Percentiles rank a stretch among this genome's conserved stretches.
Evolutionary conservation across 2,329 filamentous ascomycete genomes (phyloP).

Genomic region (Periconia macrospinosa): DNA sequence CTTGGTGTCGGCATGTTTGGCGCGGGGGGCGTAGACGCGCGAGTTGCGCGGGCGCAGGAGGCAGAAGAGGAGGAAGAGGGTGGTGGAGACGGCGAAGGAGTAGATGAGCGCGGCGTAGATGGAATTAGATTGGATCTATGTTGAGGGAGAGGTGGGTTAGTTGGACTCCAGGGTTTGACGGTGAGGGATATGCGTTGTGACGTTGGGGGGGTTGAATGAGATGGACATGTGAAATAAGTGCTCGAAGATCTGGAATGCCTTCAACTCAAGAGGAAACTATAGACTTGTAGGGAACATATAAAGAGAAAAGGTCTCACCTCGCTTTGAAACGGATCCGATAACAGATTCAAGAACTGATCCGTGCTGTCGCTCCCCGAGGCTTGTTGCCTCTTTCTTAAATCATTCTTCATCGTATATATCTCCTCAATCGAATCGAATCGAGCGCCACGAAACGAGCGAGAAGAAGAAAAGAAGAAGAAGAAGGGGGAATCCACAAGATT

Average conservation of each 20-base stretch:
- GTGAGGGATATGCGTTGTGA: neutral
- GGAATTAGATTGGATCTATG: conserved; percentile 61
- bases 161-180: too few relatives aligned
- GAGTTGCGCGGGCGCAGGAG: conserved; percentile 87
- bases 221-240: neutral
- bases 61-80: conserved; percentile 81
- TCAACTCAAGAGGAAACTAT: neutral
- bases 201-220: neutral
- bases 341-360: conserved; percentile 44
- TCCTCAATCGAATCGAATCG: too few relatives aligned
- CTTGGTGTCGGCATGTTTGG: conserved; percentile 89
- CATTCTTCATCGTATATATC: neutral
- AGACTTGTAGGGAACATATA: too few relatives aligned
- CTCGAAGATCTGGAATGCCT: neutral
- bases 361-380: conserved; percentile 11
- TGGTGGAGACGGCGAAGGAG: conserved; percentile 73
- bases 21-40: conserved; percentile 88
- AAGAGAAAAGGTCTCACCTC: conserved; percentile 20
- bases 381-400: neutral
- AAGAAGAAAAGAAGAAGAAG: too few relatives aligned
- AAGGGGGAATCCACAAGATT: too few relatives aligned
- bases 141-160: neutral
- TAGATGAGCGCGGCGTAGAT: conserved; percentile 79
- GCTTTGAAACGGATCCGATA: conserved; percentile 44
- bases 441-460: too few relatives aligned